Conservation (phyloP, 139 green algal genomes). For the Pleodorina starrii region DNA sequence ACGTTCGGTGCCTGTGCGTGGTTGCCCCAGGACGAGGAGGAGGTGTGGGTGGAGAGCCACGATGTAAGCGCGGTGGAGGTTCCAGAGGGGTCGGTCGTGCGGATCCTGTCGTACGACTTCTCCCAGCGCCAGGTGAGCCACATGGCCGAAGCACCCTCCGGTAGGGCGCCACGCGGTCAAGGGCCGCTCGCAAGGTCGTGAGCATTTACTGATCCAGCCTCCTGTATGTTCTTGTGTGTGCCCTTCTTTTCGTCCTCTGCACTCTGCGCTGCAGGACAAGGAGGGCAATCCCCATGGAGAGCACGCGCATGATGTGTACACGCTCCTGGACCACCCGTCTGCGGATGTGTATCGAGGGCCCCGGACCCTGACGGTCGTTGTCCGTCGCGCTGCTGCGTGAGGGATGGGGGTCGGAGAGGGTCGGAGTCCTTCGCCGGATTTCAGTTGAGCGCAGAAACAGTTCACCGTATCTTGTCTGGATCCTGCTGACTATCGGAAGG, state of each 20-base stretch:
- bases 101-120: slow-evolving; percentile 44
- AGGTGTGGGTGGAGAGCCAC: slow-evolving; percentile 26
- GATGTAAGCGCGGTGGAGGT: not conserved
- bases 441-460: too few relatives aligned
- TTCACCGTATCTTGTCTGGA: too few relatives aligned
- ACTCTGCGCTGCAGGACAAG: slow-evolving; percentile 17
- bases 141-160: too few relatives aligned
- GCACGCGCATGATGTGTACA: slow-evolving; percentile 65
- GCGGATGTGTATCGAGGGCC: slow-evolving; percentile 26
- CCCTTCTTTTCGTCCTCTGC: too few relatives aligned
- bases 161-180: not conserved
- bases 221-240: too few relatives aligned
- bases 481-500: too few relatives aligned
- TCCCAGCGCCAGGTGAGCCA: slow-evolving; percentile 56
- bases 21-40: slow-evolving; percentile 35
- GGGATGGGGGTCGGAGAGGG: too few relatives aligned
- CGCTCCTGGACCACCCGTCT: slow-evolving; percentile 29
- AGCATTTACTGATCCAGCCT: too few relatives aligned
- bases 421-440: too few relatives aligned
- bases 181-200: not conserved
- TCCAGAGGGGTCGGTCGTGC: not conserved
- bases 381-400: too few relatives aligned
- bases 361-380: not conserved
- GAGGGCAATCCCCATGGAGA: slow-evolving; percentile 67
- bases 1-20: too few relatives aligned